These are phyloP conservation scores for Tolypocladium capitatum DNA, from an alignment of 2,329 filamentous ascomycete species.

Conservation along the genomic window DNA sequence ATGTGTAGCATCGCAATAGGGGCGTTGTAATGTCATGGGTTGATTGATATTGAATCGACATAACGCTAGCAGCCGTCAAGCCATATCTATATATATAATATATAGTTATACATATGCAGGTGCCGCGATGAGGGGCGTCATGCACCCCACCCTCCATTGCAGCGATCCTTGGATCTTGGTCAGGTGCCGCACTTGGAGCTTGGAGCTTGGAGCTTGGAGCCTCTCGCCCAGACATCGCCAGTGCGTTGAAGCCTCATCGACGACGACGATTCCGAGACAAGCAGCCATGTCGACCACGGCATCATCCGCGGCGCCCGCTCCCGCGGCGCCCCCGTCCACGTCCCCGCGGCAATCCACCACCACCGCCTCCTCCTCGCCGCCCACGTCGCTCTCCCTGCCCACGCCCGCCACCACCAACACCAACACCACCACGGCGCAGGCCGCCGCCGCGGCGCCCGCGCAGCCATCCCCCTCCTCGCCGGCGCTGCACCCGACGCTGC, in stretches of 20 bases:
- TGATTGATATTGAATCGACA: too few relatives aligned
- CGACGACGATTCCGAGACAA: neutral
- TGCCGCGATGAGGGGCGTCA: neutral
- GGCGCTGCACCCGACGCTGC: slow-evolving; percentile 22
- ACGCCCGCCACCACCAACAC: neutral
- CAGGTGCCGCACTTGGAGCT: neutral
- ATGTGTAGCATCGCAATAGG: neutral
- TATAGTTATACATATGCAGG: too few relatives aligned
- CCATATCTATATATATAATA: too few relatives aligned
- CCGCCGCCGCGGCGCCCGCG: neutral
- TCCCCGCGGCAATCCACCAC: neutral
- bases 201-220: neutral
- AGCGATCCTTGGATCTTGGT: neutral
- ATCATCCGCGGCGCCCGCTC: neutral
- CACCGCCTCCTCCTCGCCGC: neutral
- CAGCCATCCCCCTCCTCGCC: slow-evolving; percentile 6
- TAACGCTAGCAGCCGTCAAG: neutral
- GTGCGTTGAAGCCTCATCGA: neutral
- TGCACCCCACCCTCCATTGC: neutral
- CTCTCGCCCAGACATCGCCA: neutral
- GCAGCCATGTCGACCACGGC: neutral
- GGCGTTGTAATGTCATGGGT: neutral
- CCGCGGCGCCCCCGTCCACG: neutral
- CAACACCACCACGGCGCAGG: neutral
- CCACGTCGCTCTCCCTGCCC: neutral